These are phyloP conservation scores for Schizophyllum amplum DNA, from an alignment of 1,284 basidiomycete genomes.

Conservation along the genomic window DNA sequence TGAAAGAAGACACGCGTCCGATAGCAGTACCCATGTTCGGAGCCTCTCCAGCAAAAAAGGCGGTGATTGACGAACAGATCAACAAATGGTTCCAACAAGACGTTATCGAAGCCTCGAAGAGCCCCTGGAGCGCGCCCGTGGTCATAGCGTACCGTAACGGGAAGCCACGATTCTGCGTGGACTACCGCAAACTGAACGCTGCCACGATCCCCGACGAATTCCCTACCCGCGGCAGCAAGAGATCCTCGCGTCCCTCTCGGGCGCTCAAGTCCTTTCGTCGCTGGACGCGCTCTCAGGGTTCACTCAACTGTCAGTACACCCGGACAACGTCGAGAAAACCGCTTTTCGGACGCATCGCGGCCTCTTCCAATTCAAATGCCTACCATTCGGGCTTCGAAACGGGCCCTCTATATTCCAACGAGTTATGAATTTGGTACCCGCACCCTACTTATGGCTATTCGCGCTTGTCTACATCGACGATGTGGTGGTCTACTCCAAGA, in stretches of 20 bases:
- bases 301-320: conserved; percentile 26
- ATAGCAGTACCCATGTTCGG: too few species aligned
- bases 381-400: too few species aligned
- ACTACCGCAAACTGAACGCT: conserved; percentile 26
- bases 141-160: conserved; percentile 24
- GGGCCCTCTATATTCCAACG: conserved; percentile 30
- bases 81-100: conserved; percentile 19
- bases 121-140: conserved; percentile 25
- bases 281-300: conserved; percentile 32
- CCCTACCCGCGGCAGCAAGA: conserved; percentile 30
- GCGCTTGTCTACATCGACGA: conserved; percentile 32
- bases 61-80: too few species aligned
- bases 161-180: too few species aligned
- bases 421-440: conserved; percentile 33
- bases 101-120: conserved; percentile 25
- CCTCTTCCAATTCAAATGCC: conserved; percentile 31
- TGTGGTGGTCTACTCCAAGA: conserved; percentile 27
- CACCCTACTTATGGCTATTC: conserved; percentile 28
- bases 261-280: conserved; percentile 24
- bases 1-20: too few species aligned
- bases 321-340: conserved; percentile 23
- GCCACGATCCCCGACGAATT: conserved; percentile 30
- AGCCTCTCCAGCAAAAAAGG: too few species aligned
- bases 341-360: conserved; percentile 30
- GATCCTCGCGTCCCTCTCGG: conserved; percentile 26